These are phyloP conservation scores for Candolleomyces efflorescens DNA, from an alignment of 768 basidiomycete genomes.

Conservation along the genomic window DNA sequence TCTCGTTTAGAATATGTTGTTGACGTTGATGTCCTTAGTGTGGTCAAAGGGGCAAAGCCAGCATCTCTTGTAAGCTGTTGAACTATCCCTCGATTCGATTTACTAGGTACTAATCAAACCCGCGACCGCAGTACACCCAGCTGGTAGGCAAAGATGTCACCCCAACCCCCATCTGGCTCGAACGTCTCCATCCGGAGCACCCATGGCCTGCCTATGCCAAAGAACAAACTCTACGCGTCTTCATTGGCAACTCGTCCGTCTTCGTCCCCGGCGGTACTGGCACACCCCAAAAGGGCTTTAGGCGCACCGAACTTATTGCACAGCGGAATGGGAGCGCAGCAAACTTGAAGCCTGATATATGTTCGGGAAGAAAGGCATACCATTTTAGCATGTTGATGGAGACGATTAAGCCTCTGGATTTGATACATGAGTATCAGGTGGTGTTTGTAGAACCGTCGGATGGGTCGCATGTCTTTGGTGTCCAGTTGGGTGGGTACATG, in stretches of 20 bases:
- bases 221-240: slow-evolving; percentile 49
- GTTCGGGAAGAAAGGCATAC: slow-evolving; percentile 40
- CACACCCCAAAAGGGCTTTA: slow-evolving; percentile 50
- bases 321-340: slow-evolving; percentile 35
- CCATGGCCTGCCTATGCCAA: slow-evolving; percentile 20
- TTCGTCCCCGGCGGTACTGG: slow-evolving; percentile 40
- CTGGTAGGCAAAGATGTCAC: slow-evolving; percentile 32
- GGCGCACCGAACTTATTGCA: slow-evolving; percentile 57
- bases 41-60: slow-evolving; percentile 49
- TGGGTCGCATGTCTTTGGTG: slow-evolving; percentile 54
- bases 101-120: neutral
- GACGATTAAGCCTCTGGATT: slow-evolving; percentile 40
- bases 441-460: slow-evolving; percentile 62
- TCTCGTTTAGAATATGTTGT: neutral
- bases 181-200: slow-evolving; percentile 15
- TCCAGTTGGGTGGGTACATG: slow-evolving; percentile 46
- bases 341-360: slow-evolving; percentile 34
- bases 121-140: slow-evolving; percentile 36
- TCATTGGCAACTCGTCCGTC: slow-evolving; percentile 55
- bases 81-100: neutral
- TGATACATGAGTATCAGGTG: slow-evolving; percentile 56
- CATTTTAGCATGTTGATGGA: slow-evolving; percentile 42
- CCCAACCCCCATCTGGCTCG: slow-evolving; percentile 51
- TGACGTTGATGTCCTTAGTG: slow-evolving; percentile 27
- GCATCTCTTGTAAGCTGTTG: slow-evolving; percentile 41